phyloP scores from a whole-genome alignment of 345 rosid genomes.

The Eucalyptus marginata region DNA sequence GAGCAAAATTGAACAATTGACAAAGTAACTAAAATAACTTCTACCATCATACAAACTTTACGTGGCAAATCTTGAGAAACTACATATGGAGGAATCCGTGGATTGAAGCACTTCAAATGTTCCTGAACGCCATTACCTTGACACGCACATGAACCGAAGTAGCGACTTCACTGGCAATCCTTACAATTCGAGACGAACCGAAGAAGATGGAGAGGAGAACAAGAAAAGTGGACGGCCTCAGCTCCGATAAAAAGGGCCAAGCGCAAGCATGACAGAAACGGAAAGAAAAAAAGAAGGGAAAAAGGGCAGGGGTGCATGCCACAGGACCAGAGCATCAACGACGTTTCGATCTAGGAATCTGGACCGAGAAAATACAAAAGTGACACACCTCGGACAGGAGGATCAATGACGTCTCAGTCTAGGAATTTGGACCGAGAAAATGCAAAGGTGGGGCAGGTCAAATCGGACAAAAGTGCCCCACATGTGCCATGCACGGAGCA shows the following conservation, averaged over 20 bases:
- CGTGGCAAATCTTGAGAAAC: not conserved
- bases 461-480: accelerated
- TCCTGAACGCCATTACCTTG: not conserved
- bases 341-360: not conserved
- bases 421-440: not conserved
- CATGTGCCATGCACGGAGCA: not conserved
- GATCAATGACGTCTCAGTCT: not conserved
- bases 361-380: not conserved
- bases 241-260: not conserved
- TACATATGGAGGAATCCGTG: not conserved
- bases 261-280: not conserved
- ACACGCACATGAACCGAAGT: not conserved
- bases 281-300: not conserved
- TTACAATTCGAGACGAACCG: not conserved
- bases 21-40: not conserved
- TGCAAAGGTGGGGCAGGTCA: not conserved
- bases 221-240: not conserved
- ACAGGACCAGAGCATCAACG: not conserved
- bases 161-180: not conserved
- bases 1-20: not conserved
- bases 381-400: not conserved
- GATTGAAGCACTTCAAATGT: not conserved
- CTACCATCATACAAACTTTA: not conserved
- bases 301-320: not conserved
- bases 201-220: not conserved